Percentiles rank a stretch among this genome's conserved stretches.
phyloP scores from a whole-genome alignment of 768 basidiomycete species.

The Daedalea quercina region DNA sequence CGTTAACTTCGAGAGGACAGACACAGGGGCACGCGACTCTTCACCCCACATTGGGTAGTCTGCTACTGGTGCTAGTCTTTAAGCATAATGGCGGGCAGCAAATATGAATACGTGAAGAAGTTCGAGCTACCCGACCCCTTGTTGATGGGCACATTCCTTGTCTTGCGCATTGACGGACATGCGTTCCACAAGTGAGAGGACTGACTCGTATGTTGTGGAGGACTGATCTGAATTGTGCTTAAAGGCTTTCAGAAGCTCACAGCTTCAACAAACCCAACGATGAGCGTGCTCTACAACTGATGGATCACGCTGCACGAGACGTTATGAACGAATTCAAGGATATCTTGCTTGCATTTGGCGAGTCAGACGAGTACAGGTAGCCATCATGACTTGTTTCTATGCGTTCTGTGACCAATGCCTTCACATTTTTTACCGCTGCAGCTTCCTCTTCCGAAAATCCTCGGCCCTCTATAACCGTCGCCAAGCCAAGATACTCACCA shows the following conservation, averaged over 20 bases:
- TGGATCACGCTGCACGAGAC: conserved; percentile 83
- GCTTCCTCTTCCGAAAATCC: conserved; percentile 78
- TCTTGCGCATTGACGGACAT: conserved; percentile 88
- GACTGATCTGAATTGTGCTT: too few relatives aligned
- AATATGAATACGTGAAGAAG: conserved; percentile 82
- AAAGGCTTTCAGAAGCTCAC: conserved; percentile 81
- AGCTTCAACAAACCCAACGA: conserved; percentile 90
- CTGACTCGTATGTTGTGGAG: too few relatives aligned
- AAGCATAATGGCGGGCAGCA: conserved; percentile 87
- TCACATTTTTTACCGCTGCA: conserved; percentile 28
- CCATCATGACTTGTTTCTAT: conserved; percentile 9
- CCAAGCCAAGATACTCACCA: conserved; percentile 78
- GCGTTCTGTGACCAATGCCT: background rate
- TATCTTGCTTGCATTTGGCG: conserved; percentile 84
- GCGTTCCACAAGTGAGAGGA: conserved; percentile 59
- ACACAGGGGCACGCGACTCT: too few relatives aligned
- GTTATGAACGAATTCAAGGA: conserved; percentile 83
- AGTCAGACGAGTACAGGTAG: conserved; percentile 96
- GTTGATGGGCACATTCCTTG: conserved; percentile 75
- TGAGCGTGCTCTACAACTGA: conserved; percentile 73
- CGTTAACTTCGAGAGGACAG: too few relatives aligned
- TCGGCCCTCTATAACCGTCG: conserved; percentile 82
- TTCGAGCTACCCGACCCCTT: conserved; percentile 88
- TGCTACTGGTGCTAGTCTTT: too few relatives aligned
- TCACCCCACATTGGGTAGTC: too few relatives aligned